Conservation (phyloP, 2,329 filamentous ascomycete species). For the Talaromyces sp. region DNA sequence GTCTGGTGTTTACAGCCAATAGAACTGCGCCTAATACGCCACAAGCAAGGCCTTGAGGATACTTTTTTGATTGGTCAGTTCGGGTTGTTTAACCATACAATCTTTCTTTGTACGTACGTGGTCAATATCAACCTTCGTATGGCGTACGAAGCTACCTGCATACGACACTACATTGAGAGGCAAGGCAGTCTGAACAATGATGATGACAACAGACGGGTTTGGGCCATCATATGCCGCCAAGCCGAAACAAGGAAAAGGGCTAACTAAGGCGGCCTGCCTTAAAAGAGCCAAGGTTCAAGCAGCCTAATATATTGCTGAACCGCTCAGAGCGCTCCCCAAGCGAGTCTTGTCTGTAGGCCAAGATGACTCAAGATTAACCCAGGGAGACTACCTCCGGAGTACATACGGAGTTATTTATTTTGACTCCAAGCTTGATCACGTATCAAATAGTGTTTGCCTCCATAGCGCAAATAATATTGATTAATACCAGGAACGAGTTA, state of each 20-base stretch:
- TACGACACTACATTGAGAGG: neutral
- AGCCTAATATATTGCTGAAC: neutral
- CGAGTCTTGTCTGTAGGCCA: slow-evolving; percentile 8
- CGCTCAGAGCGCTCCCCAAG: slow-evolving; percentile 14
- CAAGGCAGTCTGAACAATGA: neutral
- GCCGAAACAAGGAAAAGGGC: neutral
- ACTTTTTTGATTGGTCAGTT: neutral
- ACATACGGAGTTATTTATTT: neutral
- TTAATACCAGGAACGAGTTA: neutral
- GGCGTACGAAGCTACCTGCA: neutral
- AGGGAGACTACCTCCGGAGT: neutral
- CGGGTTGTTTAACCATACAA: neutral
- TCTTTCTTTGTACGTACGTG: too few species aligned
- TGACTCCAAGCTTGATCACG: neutral
- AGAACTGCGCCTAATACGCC: neutral
- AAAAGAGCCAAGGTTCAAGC: neutral
- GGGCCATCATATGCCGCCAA: neutral
- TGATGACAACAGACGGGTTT: neutral
- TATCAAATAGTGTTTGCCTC: neutral
- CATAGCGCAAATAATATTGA: neutral
- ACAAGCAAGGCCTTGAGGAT: neutral
- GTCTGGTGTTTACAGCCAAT: neutral
- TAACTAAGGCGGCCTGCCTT: neutral
- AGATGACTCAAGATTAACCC: neutral
- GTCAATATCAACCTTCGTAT: neutral